Evolutionary conservation across 208 protist species (phyloP).

Genomic region (Trypanosoma conorhini): DNA sequence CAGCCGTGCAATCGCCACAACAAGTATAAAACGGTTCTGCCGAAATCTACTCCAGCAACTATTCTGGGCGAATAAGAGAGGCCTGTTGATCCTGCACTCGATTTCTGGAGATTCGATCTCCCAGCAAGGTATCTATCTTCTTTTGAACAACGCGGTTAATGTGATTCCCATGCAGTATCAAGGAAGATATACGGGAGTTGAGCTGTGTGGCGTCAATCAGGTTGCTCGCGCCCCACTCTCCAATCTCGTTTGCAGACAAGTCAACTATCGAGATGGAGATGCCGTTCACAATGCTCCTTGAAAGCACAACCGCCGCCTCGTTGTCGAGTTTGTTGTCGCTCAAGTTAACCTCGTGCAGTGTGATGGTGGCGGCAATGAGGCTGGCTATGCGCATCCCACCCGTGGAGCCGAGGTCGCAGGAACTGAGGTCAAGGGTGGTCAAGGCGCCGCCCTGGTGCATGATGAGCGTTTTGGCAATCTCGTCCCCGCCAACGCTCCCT

Average conservation of each 20-base stretch:
- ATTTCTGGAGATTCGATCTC: slow-evolving; percentile 67
- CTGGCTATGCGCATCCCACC: slow-evolving; percentile 75
- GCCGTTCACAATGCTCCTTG: slow-evolving; percentile 64
- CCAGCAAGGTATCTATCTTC: slow-evolving; percentile 77
- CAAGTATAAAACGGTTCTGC: not conserved
- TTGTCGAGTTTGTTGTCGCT: slow-evolving; percentile 86
- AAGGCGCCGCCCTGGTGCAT: slow-evolving; percentile 54
- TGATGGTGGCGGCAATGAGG: slow-evolving; percentile 62
- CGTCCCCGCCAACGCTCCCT: slow-evolving; percentile 62
- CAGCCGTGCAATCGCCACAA: not conserved
- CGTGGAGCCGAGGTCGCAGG: slow-evolving; percentile 56
- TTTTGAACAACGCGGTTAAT: slow-evolving; percentile 83
- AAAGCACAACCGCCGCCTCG: slow-evolving; percentile 65
- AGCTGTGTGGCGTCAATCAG: slow-evolving; percentile 74
- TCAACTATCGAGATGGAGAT: slow-evolving; percentile 63
- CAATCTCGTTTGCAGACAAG: slow-evolving; percentile 75
- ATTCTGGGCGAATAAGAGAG: slow-evolving; percentile 8
- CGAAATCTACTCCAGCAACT: not conserved
- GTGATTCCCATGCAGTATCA: slow-evolving; percentile 80
- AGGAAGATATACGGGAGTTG: slow-evolving; percentile 59
- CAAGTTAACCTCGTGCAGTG: slow-evolving; percentile 69
- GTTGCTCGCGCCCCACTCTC: slow-evolving; percentile 63
- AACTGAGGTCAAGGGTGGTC: slow-evolving; percentile 66
- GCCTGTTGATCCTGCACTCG: slow-evolving; percentile 36
- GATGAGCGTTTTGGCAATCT: slow-evolving; percentile 57